Evolutionary conservation across 164 flowering plant genomes (phyloP).

Genomic region (Cinnamomum micranthum): DNA sequence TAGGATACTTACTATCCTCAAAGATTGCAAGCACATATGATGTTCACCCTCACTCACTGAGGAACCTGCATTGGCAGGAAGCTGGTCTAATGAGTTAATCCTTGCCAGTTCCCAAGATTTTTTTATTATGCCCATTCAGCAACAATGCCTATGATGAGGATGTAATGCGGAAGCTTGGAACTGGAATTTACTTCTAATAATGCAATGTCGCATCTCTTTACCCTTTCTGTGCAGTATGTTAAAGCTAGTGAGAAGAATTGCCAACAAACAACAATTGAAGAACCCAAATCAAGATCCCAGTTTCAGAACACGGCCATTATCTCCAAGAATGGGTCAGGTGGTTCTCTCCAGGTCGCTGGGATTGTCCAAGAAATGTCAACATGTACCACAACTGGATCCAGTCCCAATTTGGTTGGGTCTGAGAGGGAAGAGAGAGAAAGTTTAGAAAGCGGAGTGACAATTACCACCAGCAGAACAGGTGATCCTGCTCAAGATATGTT

Average conservation of each 20-base stretch:
- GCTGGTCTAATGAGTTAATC: no score
- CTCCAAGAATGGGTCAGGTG: slow-evolving; percentile 15
- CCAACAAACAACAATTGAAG: slow-evolving; percentile 8
- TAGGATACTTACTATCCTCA: no score
- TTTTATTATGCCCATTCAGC: not conserved
- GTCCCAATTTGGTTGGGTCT: slow-evolving; percentile 5
- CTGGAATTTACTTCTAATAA: not conserved
- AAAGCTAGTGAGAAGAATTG: slow-evolving; percentile 26
- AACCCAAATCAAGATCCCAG: slow-evolving; percentile 14
- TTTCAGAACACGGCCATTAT: slow-evolving; percentile 4
- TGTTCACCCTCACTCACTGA: no score
- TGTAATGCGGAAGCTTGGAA: not conserved
- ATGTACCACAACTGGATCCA: slow-evolving; percentile 1
- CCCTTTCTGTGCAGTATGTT: slow-evolving; percentile 43
- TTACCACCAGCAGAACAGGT: slow-evolving; percentile 24
- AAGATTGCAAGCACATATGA: no score
- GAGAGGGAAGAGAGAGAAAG: slow-evolving; percentile 4
- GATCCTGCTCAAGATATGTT: slow-evolving; percentile 67
- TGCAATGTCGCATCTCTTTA: not conserved
- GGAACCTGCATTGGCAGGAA: no score
- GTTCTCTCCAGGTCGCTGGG: slow-evolving; percentile 9
- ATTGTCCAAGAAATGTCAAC: slow-evolving; percentile 5
- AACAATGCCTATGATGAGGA: not conserved
- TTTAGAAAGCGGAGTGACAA: not conserved
- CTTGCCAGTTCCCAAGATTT: not conserved